phyloP scores from a whole-genome alignment of 176 grass and related monocot genomes.

The Musa acuminata region DNA sequence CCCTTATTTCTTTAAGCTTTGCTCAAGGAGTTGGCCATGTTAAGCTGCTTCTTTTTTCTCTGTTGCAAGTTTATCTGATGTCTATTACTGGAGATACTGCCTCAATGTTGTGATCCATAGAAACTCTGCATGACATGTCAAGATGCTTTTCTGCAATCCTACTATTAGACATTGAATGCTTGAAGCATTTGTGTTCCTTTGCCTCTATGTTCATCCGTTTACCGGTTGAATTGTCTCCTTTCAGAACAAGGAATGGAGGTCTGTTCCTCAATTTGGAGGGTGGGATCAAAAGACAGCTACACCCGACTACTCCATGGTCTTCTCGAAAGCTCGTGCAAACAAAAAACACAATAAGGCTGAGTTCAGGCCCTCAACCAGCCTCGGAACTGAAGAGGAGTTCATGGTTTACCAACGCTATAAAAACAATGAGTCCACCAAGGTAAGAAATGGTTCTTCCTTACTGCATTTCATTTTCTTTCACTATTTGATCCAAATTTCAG shows the following conservation, averaged over 20 bases:
- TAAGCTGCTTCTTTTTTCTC: not conserved
- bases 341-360: not conserved
- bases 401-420: not conserved
- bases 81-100: no score
- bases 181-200: not conserved
- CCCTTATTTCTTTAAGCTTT: no score
- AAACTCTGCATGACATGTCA: not conserved
- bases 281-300: not conserved
- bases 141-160: not conserved
- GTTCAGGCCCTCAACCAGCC: not conserved
- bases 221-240: not conserved
- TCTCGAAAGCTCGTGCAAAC: not conserved
- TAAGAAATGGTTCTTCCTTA: not conserved
- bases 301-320: not conserved
- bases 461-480: not conserved
- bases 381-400: not conserved
- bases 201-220: no score
- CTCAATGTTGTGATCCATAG: not conserved
- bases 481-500: no score
- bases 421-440: not conserved
- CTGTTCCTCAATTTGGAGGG: slow-evolving; percentile 1
- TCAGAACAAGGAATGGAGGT: not conserved
- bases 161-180: not conserved
- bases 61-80: not conserved
- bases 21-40: no score